These are phyloP conservation scores for Trebouxia gelatinosa DNA, from an alignment of 163 green algal genomes.

Conservation along the genomic window DNA sequence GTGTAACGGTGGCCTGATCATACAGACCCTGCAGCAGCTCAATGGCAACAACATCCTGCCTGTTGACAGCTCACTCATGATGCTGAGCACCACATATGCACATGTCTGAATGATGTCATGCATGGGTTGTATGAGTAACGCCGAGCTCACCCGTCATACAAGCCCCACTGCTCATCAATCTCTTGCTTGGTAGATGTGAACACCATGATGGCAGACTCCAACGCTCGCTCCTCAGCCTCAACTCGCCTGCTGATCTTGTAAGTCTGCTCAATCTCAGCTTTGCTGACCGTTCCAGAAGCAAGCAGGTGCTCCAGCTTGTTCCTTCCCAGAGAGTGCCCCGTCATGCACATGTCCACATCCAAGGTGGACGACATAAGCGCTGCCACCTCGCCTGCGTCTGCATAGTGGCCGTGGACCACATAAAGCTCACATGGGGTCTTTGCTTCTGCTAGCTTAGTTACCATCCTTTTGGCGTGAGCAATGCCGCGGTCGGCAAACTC, in stretches of 20 bases:
- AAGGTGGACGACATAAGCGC: constrained; percentile 77
- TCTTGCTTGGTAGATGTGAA: constrained; percentile 93
- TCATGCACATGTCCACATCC: constrained; percentile 87
- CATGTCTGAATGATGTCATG: no score
- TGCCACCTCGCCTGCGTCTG: constrained; percentile 87
- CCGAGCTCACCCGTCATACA: constrained; percentile 81
- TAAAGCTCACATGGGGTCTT: constrained; percentile 81
- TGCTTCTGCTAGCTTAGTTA: constrained; percentile 62
- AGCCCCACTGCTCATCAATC: constrained; percentile 89
- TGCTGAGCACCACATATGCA: no score
- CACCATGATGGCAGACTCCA: constrained; percentile 84
- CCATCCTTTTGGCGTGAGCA: constrained; percentile 64
- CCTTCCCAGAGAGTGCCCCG: constrained; percentile 86
- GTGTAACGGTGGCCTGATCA: no score
- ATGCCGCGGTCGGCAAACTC: constrained; percentile 93
- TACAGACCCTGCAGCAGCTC: no score
- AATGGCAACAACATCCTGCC: no score
- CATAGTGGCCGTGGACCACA: constrained; percentile 94
- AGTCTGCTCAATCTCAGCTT: constrained; percentile 80
- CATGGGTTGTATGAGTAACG: no score
- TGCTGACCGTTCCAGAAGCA: constrained; percentile 46
- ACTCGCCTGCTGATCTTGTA: constrained; percentile 93
- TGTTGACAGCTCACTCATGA: no score
- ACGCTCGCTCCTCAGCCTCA: constrained; percentile 88
- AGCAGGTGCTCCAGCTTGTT: constrained; percentile 97